These are phyloP conservation scores for Nakazawaea molendinolei DNA, from an alignment of 805 yeast species.

Conservation along the genomic window DNA sequence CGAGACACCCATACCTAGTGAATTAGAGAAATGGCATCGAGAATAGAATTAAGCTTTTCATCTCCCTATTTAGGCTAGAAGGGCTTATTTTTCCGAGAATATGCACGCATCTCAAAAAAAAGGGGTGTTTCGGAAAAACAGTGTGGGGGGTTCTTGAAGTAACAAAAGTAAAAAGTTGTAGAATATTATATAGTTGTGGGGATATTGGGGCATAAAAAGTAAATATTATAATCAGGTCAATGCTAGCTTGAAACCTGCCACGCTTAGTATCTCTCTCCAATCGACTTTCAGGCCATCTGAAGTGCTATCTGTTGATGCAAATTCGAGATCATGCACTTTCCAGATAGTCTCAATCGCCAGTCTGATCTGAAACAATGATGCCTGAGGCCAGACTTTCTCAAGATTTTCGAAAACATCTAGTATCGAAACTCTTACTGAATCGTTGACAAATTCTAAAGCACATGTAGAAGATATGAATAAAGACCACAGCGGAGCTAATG, in stretches of 20 bases:
- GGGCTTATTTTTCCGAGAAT: too few relatives aligned
- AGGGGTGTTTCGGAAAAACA: too few relatives aligned
- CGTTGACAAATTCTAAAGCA: slow-evolving; percentile 13
- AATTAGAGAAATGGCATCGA: too few relatives aligned
- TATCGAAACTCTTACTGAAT: slow-evolving; percentile 15
- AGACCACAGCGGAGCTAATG: slow-evolving; percentile 27
- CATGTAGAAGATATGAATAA: slow-evolving; percentile 20
- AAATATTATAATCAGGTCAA: slow-evolving; percentile 18
- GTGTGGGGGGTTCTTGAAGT: too few relatives aligned
- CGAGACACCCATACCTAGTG: too few relatives aligned
- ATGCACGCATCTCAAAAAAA: too few relatives aligned
- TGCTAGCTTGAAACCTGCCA: slow-evolving; percentile 19
- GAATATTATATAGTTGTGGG: too few relatives aligned
- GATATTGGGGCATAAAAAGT: too few relatives aligned
- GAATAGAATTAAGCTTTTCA: too few relatives aligned
- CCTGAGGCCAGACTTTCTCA: slow-evolving; percentile 22
- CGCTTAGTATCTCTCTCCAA: slow-evolving; percentile 23
- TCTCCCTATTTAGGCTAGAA: too few relatives aligned
- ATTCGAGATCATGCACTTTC: slow-evolving; percentile 20
- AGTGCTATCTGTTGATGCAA: background rate
- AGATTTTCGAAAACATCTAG: slow-evolving; percentile 17
- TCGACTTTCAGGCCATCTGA: slow-evolving; percentile 17
- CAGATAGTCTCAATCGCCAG: slow-evolving; percentile 23
- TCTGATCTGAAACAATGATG: slow-evolving; percentile 17
- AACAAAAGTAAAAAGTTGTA: too few relatives aligned